Evolutionary conservation across 257 asterid genomes (phyloP).

Genomic region (Scutellaria barbata): DNA sequence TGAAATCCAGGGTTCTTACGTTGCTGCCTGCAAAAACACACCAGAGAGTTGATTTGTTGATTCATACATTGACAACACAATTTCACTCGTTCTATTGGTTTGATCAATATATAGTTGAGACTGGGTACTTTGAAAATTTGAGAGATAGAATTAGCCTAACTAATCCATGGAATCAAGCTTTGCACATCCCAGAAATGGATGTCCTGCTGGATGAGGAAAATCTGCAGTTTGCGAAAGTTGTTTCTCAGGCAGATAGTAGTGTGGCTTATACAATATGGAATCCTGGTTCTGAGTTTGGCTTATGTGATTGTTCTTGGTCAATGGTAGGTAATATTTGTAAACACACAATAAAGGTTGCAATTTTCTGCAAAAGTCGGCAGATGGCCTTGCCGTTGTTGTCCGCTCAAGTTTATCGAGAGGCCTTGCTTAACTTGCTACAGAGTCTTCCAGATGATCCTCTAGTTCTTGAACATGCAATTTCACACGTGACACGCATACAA

Average conservation of each 20-base stretch:
- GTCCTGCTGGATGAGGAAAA: conserved; percentile 53
- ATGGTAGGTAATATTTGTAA: conserved; percentile 57
- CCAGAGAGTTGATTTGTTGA: conserved; percentile 51
- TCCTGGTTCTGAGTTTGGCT: conserved; percentile 58
- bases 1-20: conserved; percentile 44
- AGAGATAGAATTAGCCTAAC: conserved; percentile 44
- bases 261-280: conserved; percentile 52
- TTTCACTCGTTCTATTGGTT: conserved; percentile 62
- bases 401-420: conserved; percentile 48
- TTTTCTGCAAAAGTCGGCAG: conserved; percentile 46
- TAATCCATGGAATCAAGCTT: conserved; percentile 52
- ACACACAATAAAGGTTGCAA: conserved; percentile 50
- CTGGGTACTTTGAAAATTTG: conserved; percentile 47
- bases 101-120: conserved; percentile 48
- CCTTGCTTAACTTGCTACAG: conserved; percentile 48
- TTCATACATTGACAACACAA: conserved; percentile 52
- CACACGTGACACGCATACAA: conserved; percentile 40
- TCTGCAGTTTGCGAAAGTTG: conserved; percentile 53
- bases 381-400: conserved; percentile 49
- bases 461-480: conserved; percentile 52
- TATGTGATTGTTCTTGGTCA: conserved; percentile 64
- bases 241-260: conserved; percentile 52
- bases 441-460: conserved; percentile 53
- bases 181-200: conserved; percentile 51
- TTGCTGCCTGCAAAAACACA: conserved; percentile 32